Base-by-base conservation (phyloP, 2,329 filamentous ascomycete genomes). In the Penicillium sp. region DNA sequence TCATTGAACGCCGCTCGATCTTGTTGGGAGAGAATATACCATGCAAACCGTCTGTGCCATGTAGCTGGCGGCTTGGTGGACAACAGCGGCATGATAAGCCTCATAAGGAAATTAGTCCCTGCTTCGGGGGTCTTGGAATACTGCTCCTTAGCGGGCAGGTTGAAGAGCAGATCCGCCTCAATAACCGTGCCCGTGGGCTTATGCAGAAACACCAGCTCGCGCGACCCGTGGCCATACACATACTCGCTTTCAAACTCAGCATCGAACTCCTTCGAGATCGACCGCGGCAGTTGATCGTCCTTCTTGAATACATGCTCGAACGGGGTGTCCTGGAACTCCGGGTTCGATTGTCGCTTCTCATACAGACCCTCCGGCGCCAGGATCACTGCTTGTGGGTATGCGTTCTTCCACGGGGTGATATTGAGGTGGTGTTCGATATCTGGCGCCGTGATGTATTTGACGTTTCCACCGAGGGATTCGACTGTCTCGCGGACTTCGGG, bases 371-470 rank as follows among this genome's bases (percentile, higher is more conserved):
- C 88, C 1, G 91, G 89, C 1, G 87, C 93, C 67, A 97, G 84
- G 48, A 99, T 82, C 67, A 88, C 87, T 33, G 93, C 93, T 42
- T 83, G 74, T 0, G 93, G 93, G 73, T 86, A 97, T 27, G 86
- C 89, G 49, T 83, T 79, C 68, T 89, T 86, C 93, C 94, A 99
- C 49, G 90, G 82, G 0, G 89, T 88, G 53, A 99, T 74, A 79
- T 94, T 96, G 73, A 99, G 91, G 82, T 99, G 94, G 76, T 99
- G 94, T 79, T 99, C 92, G 52, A 90, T 82, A 74, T 99, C 94
- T 1, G 89, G 86, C 0, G 94, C 93, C 27, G 93, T 81, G 64
- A 99, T 87, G 81, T 97, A 97, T 65, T 83, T 84, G 51, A 97
- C 85, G 42, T 86, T 82, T 49, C 87, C 87, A 61, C 87, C 87